Evolutionary conservation across 2,329 filamentous ascomycete genomes (phyloP).

Genomic region (Camptophora hylomeconis): DNA sequence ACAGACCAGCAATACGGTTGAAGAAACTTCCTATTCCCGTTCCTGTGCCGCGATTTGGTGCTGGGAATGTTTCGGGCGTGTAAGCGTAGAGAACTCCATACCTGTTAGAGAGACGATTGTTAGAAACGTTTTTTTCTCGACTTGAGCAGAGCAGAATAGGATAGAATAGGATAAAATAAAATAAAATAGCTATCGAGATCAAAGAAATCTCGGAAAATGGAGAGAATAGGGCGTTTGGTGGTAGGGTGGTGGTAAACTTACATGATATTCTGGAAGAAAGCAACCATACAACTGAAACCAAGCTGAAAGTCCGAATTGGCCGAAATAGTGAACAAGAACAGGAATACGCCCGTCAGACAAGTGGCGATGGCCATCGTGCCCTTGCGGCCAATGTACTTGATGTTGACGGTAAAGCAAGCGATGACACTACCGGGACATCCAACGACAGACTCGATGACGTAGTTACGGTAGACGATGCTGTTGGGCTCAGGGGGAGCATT

Average conservation of each 20-base stretch:
- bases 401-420: conserved; percentile 57
- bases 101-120: too few relatives aligned
- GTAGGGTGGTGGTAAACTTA: too few relatives aligned
- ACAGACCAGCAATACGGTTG: conserved; percentile 66
- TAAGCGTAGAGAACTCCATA: conserved; percentile 67
- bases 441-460: conserved; percentile 58
- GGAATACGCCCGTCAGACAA: conserved; percentile 54
- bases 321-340: conserved; percentile 59
- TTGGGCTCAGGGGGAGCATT: conserved; percentile 61
- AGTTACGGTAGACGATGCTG: conserved; percentile 66
- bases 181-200: conserved; percentile 33
- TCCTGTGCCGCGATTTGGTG: conserved; percentile 62
- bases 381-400: conserved; percentile 55
- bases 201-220: too few relatives aligned
- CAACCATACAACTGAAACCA: conserved; percentile 68
- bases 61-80: conserved; percentile 66
- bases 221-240: too few relatives aligned
- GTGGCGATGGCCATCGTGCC: conserved; percentile 55
- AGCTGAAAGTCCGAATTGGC: conserved; percentile 47
- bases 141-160: too few relatives aligned
- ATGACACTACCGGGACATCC: conserved; percentile 60
- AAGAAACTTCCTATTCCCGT: conserved; percentile 62
- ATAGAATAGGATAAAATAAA: too few relatives aligned
- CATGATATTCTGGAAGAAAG: conserved; percentile 60
- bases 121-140: too few relatives aligned